A percentile compares a stretch with the other conserved stretches of the same genome.
Conservation (phyloP, 768 basidiomycete genomes). For the Panaeolus cyanescens region DNA sequence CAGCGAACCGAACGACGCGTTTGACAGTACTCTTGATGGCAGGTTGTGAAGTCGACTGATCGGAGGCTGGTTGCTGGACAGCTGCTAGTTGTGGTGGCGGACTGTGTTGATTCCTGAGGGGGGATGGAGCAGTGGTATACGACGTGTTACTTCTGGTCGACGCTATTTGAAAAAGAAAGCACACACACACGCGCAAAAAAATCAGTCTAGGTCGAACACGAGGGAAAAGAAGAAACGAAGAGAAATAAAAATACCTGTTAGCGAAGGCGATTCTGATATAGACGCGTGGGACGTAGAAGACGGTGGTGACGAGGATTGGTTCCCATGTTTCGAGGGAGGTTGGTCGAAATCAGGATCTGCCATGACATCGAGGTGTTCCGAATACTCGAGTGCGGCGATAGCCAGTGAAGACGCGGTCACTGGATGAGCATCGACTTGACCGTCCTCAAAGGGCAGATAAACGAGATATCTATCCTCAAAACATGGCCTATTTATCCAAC, state of each 20-base stretch:
- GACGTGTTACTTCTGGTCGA: constrained; percentile 20
- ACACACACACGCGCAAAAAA: no score
- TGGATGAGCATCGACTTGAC: constrained; percentile 32
- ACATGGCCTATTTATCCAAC: constrained; percentile 74
- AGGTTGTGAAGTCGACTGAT: constrained; percentile 13
- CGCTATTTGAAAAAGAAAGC: constrained; percentile 3
- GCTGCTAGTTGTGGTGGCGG: constrained; percentile 13
- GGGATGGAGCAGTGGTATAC: constrained; percentile 49
- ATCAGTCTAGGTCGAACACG: neutral
- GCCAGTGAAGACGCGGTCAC: constrained; percentile 53
- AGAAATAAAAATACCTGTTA: constrained; percentile 20
- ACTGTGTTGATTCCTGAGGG: constrained; percentile 45
- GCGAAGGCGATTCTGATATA: constrained; percentile 10
- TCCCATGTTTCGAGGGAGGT: constrained; percentile 17
- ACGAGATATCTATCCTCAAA: constrained; percentile 72
- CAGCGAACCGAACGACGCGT: constrained; percentile 67
- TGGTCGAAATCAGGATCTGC: constrained; percentile 47
- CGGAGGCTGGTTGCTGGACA: constrained; percentile 4
- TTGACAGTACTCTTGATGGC: constrained; percentile 29
- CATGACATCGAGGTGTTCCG: constrained; percentile 65
- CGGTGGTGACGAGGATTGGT: constrained; percentile 3
- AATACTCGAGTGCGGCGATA: constrained; percentile 74
- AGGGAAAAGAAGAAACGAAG: constrained; percentile 7
- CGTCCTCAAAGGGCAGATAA: constrained; percentile 45
- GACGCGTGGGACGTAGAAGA: constrained; percentile 16